Percentiles rank a stretch among this genome's conserved stretches.
Conservation (phyloP, 495 filamentous ascomycete genomes). For the Penicillium odoratum region DNA sequence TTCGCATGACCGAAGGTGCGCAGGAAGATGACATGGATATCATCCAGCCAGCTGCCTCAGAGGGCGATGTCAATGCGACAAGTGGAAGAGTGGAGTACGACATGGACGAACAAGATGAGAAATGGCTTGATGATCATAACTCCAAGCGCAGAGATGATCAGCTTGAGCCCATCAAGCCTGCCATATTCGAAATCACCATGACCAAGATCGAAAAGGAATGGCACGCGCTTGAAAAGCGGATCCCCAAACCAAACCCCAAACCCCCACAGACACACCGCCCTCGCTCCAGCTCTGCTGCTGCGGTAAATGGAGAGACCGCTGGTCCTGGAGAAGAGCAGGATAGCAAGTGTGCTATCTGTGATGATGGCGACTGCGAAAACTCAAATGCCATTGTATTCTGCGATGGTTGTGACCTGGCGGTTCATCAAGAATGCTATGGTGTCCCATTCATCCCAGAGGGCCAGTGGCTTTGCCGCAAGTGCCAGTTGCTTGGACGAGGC, state of each 20-base stretch:
- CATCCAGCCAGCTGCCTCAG: slow-evolving; percentile 53
- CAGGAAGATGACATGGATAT: slow-evolving; percentile 83
- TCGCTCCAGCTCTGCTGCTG: slow-evolving; percentile 86
- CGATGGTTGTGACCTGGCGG: slow-evolving; percentile 94
- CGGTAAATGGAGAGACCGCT: slow-evolving; percentile 84
- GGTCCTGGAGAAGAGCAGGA: slow-evolving; percentile 89
- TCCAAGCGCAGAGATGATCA: slow-evolving; percentile 66
- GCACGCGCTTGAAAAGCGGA: slow-evolving; percentile 92
- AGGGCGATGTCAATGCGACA: slow-evolving; percentile 59
- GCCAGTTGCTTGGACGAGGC: slow-evolving; percentile 88
- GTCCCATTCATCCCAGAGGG: slow-evolving; percentile 98
- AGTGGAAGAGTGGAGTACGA: slow-evolving; percentile 93
- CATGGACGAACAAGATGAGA: slow-evolving; percentile 98
- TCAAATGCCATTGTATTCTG: slow-evolving; percentile 99
- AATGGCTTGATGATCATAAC: slow-evolving; percentile 90
- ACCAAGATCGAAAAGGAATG: slow-evolving; percentile 99
- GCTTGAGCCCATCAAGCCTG: slow-evolving; percentile 80
- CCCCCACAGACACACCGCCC: slow-evolving; percentile 89
- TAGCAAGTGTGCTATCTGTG: slow-evolving; percentile 95
- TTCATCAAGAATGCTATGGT: slow-evolving; percentile 99
- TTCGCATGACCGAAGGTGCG: slow-evolving; percentile 74
- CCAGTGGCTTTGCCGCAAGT: slow-evolving; percentile 97
- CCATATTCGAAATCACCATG: slow-evolving; percentile 95
- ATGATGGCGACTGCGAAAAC: slow-evolving; percentile 98
- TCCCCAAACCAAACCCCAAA: slow-evolving; percentile 94